Base-by-base conservation (phyloP, 139 green algal genomes). In the Coelastrella sp. region DNA sequence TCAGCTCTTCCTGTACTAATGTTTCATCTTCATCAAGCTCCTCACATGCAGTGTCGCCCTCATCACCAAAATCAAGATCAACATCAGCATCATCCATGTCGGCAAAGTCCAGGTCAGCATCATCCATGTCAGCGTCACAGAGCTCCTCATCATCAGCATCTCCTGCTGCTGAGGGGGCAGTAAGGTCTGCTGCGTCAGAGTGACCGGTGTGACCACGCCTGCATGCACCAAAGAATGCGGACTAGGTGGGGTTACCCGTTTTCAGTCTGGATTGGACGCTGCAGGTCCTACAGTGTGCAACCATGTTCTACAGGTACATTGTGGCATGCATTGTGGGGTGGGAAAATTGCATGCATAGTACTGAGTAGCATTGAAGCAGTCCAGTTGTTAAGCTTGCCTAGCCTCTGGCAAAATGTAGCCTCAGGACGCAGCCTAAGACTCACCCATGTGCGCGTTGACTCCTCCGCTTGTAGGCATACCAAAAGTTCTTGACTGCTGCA, bases 401-500 rank as follows among this genome's bases (percentile, higher is more conserved):
- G 35, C 35, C 35, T 49, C 35, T 49, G 35, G 3, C 35, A 49
- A 49, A 49, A 49, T 49, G 35, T 49, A 49, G 35, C 35, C 35
- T 49, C 35, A 49, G 3, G 35, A 49, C 35, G 35, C 35, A 49
- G 12, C 63, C 63, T 70, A 12, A 1, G 63, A 80, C 74, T 58
- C 15, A 80, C 74, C 74, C 25, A n/a, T 8, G 17, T 20, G 74
- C 74, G 10, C 74, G 24, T 22, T 80, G 74, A 24, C 24, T 58
- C 20, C 74, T 80, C 74, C 86, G 86, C 86, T 60, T 84, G 75
- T 90, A 24, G 3, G 75, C 75, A 73, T 90, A 84, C 86, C 86
- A 90, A 20, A 91, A 91, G 63, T 91, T 91, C 65, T 91, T 91
- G 9, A 91, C 78, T 59, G 87, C 87, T 57, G 78, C 78, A 49